Conservation (phyloP, 208 protist genomes). For the Leptomonas pyrrhocoris region DNA sequence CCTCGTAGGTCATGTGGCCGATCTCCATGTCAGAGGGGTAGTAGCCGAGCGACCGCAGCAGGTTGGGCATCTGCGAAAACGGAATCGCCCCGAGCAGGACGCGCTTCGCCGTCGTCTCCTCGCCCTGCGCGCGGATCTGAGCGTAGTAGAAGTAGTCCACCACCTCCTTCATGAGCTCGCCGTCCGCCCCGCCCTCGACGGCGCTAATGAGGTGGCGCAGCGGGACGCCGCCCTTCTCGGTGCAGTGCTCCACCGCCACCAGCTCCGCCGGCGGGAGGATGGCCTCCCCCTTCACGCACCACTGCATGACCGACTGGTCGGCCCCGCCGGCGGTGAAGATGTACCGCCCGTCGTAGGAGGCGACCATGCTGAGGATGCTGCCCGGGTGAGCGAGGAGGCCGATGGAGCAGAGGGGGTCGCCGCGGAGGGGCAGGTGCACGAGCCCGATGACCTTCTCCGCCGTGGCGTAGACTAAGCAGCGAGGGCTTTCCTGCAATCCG, state of each 20-base stretch:
- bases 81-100: slow-evolving; percentile 89
- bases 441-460: slow-evolving; percentile 93
- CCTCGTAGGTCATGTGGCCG: slow-evolving; percentile 92
- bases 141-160: slow-evolving; percentile 97
- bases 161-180: slow-evolving; percentile 93
- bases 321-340: slow-evolving; percentile 92
- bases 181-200: slow-evolving; percentile 91
- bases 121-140: slow-evolving; percentile 93
- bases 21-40: slow-evolving; percentile 95
- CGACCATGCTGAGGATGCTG: slow-evolving; percentile 65
- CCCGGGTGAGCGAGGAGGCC: slow-evolving; percentile 95
- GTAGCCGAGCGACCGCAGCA: slow-evolving; percentile 95
- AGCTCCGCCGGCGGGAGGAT: slow-evolving; percentile 40
- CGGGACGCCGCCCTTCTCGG: slow-evolving; percentile 52
- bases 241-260: slow-evolving; percentile 18
- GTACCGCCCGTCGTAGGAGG: slow-evolving; percentile 84
- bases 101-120: slow-evolving; percentile 93
- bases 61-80: slow-evolving; percentile 93
- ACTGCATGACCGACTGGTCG: slow-evolving; percentile 93
- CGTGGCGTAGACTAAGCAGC: slow-evolving; percentile 88
- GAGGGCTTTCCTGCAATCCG: neutral
- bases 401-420: slow-evolving; percentile 90
- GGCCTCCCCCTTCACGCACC: slow-evolving; percentile 68
- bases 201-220: slow-evolving; percentile 86
- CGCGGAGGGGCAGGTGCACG: slow-evolving; percentile 90